Evolutionary conservation across 2,329 filamentous ascomycete species (phyloP).

Genomic region (Hypoxylon sp.): DNA sequence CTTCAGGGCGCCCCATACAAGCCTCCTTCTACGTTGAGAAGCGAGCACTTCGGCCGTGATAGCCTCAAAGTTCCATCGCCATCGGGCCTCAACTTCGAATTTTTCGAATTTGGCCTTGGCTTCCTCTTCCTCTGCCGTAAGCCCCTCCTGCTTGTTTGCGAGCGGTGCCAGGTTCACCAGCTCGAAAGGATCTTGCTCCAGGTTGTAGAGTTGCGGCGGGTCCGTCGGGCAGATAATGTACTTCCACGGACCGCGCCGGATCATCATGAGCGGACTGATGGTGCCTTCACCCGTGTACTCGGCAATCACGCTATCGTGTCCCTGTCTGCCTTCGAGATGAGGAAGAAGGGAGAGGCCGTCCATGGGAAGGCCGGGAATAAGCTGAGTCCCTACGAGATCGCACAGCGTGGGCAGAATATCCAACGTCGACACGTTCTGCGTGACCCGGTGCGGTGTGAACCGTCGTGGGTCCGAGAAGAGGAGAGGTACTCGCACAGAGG

Average conservation of each 20-base stretch:
- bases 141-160: slow-evolving; percentile 47
- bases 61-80: slow-evolving; percentile 80
- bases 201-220: slow-evolving; percentile 83
- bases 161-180: slow-evolving; percentile 72
- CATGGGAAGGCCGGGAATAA: slow-evolving; percentile 77
- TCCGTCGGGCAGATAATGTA: slow-evolving; percentile 87
- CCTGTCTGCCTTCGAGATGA: slow-evolving; percentile 72
- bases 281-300: slow-evolving; percentile 97
- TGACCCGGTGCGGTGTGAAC: slow-evolving; percentile 78
- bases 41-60: slow-evolving; percentile 78
- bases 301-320: slow-evolving; percentile 87
- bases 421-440: slow-evolving; percentile 87
- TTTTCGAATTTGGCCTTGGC: slow-evolving; percentile 62
- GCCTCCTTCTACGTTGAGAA: slow-evolving; percentile 79
- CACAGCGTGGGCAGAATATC: slow-evolving; percentile 90
- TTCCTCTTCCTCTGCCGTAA: slow-evolving; percentile 55
- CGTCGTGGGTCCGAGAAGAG: slow-evolving; percentile 80
- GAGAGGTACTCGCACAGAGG: slow-evolving; percentile 87
- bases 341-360: slow-evolving; percentile 84
- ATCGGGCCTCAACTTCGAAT: slow-evolving; percentile 76
- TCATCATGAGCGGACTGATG: slow-evolving; percentile 91
- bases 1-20: slow-evolving; percentile 83
- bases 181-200: slow-evolving; percentile 78
- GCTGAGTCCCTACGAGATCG: slow-evolving; percentile 77
- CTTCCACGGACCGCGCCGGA: slow-evolving; percentile 88